Conservation (phyloP, 306 rosid genomes). For the Vigna reflexopilosa region DNA sequence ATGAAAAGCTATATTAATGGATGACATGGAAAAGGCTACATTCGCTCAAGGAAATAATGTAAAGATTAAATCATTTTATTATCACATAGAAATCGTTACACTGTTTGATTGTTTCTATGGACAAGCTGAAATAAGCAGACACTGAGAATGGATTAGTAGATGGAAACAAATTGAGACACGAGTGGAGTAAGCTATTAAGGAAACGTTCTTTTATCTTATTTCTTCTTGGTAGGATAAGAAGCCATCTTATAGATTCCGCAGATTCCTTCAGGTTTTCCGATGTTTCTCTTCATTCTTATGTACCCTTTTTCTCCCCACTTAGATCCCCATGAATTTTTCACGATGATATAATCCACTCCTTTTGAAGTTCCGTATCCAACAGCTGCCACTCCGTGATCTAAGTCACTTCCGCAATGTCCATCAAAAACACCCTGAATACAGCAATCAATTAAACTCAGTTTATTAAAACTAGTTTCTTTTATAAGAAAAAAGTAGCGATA, state of each 20-base stretch:
- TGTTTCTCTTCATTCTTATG: conserved; percentile 79
- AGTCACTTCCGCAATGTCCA: conserved; percentile 79
- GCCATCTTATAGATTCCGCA: conserved; percentile 91
- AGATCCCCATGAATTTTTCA: conserved; percentile 91
- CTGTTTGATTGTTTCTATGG: conserved; percentile 38
- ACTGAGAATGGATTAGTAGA: conserved; percentile 3
- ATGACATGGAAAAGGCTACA: background rate
- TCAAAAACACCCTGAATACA: conserved; percentile 75
- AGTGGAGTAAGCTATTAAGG: background rate
- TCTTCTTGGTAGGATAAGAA: conserved; percentile 86
- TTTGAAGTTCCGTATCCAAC: conserved; percentile 87
- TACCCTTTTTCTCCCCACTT: conserved; percentile 96
- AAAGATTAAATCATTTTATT: conserved; percentile 13
- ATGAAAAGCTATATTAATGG: background rate
- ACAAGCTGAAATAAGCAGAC: conserved; percentile 11
- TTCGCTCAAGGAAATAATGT: background rate
- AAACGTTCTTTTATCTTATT: conserved; percentile 15
- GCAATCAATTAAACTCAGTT: background rate
- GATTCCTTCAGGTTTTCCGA: conserved; percentile 75
- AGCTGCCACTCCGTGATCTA: conserved; percentile 94
- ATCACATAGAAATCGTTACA: conserved; percentile 40
- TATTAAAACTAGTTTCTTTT: background rate
- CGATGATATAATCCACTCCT: conserved; percentile 76
- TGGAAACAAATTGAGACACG: conserved; percentile 12
- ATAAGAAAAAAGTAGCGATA: background rate